Evolutionary conservation across 2,329 filamentous ascomycete genomes (phyloP), one percentile per base, ranked within the genome.

Genomic region (Thielaviopsis ethacetica): DNA sequence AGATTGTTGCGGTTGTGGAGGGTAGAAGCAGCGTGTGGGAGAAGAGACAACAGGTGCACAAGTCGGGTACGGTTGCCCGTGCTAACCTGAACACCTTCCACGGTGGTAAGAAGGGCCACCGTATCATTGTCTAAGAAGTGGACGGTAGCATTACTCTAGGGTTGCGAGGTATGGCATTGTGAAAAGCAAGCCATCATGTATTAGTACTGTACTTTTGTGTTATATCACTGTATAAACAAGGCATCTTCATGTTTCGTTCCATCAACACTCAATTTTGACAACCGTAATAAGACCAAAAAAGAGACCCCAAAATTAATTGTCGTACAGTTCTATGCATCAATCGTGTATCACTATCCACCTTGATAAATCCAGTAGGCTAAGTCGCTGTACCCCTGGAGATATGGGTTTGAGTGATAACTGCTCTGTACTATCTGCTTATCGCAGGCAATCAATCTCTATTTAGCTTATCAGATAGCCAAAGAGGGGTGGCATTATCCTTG

Each of bases 11-110:
- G 41, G 86, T 97, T 26, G 84, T 94, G 10, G 91, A 97, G 76
- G 93, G 93, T 34, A 81, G 81, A 66, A 94, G 89, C 64, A 69
- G 72, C 24, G 84, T 89, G 53, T 98, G 93, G 93, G 89, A 95
- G 50, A 85, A 82, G 76, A 79, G 93, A 65, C 77, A 79, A 64
- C 72, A 76, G 63, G 73, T 94, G 59, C 93, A 98, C 73, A 94
- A 90, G 79, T 72, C 84, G 65, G 90, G 82, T 62, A 88, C 91
- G 41, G 79, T 82, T 27, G 81, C 86, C 26, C 80, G 93, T 72
- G 85, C 86, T 38, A 97, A 96, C 67, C 65, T 84, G 65, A 71
- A 60, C 55, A 60, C 52, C 2, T 59, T 59, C 58, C 55, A 62
- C 38, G 60, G 60, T n/a, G 58, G 57, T 13, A 62, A 62, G 54